phyloP scores from a whole-genome alignment of 495 filamentous ascomycete species.

The Daldinia bambusicola region DNA sequence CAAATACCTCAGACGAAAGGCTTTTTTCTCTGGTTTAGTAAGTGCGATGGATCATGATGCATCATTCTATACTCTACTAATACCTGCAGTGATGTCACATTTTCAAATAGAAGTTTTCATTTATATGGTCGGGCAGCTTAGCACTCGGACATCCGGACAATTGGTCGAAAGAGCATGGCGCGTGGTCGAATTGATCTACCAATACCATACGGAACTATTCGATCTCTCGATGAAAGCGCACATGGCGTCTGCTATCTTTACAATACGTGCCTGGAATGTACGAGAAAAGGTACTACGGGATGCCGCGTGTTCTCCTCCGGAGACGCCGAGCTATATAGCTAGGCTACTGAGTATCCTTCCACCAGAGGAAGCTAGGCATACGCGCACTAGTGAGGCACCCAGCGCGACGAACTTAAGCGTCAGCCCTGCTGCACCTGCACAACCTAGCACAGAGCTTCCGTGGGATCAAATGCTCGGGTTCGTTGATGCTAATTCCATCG shows the following conservation, averaged over 20 bases:
- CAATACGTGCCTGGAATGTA: constrained; percentile 59
- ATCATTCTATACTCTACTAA: constrained; percentile 21
- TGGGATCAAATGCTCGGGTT: constrained; percentile 54
- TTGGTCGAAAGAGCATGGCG: constrained; percentile 65
- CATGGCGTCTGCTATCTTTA: constrained; percentile 53
- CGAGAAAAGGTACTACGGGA: constrained; percentile 51
- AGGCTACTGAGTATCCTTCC: constrained; percentile 49
- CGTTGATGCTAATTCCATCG: constrained; percentile 50
- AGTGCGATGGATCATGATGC: constrained; percentile 5
- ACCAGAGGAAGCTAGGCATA: constrained; percentile 35
- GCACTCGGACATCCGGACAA: constrained; percentile 57
- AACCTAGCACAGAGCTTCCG: constrained; percentile 31
- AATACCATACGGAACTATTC: constrained; percentile 57
- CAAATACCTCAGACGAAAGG: constrained; percentile 50
- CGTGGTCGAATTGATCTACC: constrained; percentile 54
- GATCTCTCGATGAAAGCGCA: constrained; percentile 56
- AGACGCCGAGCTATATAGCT: constrained; percentile 51
- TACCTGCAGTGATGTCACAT: constrained; percentile 49
- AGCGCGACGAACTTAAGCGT: constrained; percentile 11
- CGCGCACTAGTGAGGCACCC: constrained; percentile 10
- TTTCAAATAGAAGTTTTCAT: constrained; percentile 65
- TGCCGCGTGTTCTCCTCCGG: constrained; percentile 37
- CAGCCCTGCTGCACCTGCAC: constrained; percentile 6
- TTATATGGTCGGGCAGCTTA: constrained; percentile 64
- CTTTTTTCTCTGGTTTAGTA: constrained; percentile 63